These are phyloP conservation scores for Wallacemonas sp. DNA, from an alignment of 208 protist species.

Conservation along the genomic window DNA sequence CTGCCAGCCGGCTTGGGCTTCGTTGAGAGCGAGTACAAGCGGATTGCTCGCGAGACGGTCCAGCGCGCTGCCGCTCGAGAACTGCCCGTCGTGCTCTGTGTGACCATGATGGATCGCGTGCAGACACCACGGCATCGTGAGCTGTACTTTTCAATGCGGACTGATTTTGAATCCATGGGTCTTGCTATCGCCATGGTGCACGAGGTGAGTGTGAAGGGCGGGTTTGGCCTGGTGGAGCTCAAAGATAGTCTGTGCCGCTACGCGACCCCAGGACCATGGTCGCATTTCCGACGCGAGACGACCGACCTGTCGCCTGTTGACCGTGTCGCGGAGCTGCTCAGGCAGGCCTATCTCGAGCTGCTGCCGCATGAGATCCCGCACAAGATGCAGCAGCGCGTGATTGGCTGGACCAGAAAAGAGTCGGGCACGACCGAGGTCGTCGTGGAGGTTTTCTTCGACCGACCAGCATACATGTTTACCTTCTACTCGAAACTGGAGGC, in stretches of 20 bases:
- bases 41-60: conserved; percentile 66
- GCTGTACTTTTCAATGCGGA: conserved; percentile 87
- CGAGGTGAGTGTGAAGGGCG: conserved; percentile 87
- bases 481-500: conserved; percentile 89
- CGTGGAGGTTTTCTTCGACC: conserved; percentile 90
- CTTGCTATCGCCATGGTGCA: conserved; percentile 61
- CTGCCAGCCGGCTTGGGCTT: conserved; percentile 84
- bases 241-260: conserved; percentile 87
- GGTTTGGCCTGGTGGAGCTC: conserved; percentile 81
- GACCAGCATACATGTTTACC: conserved; percentile 90
- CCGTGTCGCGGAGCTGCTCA: conserved; percentile 77
- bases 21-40: conserved; percentile 81
- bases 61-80: conserved; percentile 68
- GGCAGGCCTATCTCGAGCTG: conserved; percentile 82
- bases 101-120: conserved; percentile 92
- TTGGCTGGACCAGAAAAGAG: conserved; percentile 86
- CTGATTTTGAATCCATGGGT: conserved; percentile 76
- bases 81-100: conserved; percentile 75
- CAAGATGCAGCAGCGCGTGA: conserved; percentile 74
- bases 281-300: conserved; percentile 63
- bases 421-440: conserved; percentile 83
- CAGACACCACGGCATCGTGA: conserved; percentile 85
- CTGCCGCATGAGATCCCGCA: conserved; percentile 89
- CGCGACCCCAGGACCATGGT: conserved; percentile 69
- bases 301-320: conserved; percentile 73